A percentile compares a stretch with the other conserved stretches of the same genome.
Conservation (phyloP, 768 basidiomycete species). For the Brasilioporus rufonigricans region DNA sequence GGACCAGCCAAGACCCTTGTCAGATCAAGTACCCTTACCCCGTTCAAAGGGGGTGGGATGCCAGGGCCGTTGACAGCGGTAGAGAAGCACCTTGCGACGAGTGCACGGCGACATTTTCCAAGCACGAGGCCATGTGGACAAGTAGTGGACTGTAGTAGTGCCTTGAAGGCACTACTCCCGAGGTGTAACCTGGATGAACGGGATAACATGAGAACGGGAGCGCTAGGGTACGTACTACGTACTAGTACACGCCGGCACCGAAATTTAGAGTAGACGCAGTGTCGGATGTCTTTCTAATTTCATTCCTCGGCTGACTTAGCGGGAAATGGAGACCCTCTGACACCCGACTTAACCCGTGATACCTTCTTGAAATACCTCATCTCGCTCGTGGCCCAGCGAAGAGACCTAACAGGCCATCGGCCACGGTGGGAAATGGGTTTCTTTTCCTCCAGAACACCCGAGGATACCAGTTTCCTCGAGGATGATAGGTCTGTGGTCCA, state of each 20-base stretch:
- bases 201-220: not conserved
- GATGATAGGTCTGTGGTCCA: slow-evolving; percentile 49
- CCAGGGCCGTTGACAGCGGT: slow-evolving; percentile 32
- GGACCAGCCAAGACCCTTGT: slow-evolving; percentile 92
- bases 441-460: slow-evolving; percentile 27
- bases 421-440: slow-evolving; percentile 28
- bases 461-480: slow-evolving; percentile 18
- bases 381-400: not conserved
- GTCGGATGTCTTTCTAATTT: slow-evolving; percentile 25
- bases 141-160: not conserved
- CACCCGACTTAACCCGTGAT: slow-evolving; percentile 18
- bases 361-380: not conserved
- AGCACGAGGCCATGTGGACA: not conserved
- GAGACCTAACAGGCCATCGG: not conserved
- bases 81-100: slow-evolving; percentile 8
- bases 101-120: not conserved
- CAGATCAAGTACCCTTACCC: slow-evolving; percentile 82
- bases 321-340: slow-evolving; percentile 18
- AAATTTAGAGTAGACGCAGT: slow-evolving; percentile 16
- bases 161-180: not conserved
- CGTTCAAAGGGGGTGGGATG: slow-evolving; percentile 76
- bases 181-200: slow-evolving; percentile 11
- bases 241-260: slow-evolving; percentile 17
- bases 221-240: not conserved
- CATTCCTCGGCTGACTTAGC: slow-evolving; percentile 5